Evolutionary conservation across 1,284 basidiomycete species (phyloP).

Genomic region (Irpex sp.): DNA sequence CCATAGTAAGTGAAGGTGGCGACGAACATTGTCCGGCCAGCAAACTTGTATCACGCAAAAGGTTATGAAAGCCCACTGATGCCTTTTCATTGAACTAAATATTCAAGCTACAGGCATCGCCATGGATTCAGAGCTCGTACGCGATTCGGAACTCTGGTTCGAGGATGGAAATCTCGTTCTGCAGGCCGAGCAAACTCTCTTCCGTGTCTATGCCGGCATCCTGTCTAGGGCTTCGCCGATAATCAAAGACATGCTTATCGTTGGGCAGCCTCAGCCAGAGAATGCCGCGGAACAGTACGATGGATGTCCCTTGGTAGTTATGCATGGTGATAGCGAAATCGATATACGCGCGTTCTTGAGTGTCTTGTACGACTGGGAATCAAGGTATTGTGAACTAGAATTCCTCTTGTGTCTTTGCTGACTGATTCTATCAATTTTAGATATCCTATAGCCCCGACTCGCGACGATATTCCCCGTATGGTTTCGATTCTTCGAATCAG

Average conservation of each 20-base stretch:
- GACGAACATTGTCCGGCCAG: no score
- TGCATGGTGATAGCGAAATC: not conserved
- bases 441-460: not conserved
- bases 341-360: not conserved
- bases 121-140: not conserved
- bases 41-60: no score
- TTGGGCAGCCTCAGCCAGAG: not conserved
- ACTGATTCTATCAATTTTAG: not conserved
- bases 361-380: not conserved
- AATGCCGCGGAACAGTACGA: not conserved
- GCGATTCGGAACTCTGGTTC: slow-evolving; percentile 9
- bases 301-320: not conserved
- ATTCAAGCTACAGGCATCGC: no score
- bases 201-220: slow-evolving; percentile 13
- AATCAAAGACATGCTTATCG: not conserved
- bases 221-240: not conserved
- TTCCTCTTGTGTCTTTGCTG: no score
- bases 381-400: not conserved
- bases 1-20: no score
- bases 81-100: no score
- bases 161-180: slow-evolving; percentile 15
- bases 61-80: no score
- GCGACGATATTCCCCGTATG: not conserved
- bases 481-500: not conserved
- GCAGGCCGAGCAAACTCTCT: slow-evolving; percentile 9